Evolutionary conservation across 371 early-diverging fungal species (phyloP), one percentile per base, ranked within the genome.

Genomic region (Smittium mucronatum): DNA sequence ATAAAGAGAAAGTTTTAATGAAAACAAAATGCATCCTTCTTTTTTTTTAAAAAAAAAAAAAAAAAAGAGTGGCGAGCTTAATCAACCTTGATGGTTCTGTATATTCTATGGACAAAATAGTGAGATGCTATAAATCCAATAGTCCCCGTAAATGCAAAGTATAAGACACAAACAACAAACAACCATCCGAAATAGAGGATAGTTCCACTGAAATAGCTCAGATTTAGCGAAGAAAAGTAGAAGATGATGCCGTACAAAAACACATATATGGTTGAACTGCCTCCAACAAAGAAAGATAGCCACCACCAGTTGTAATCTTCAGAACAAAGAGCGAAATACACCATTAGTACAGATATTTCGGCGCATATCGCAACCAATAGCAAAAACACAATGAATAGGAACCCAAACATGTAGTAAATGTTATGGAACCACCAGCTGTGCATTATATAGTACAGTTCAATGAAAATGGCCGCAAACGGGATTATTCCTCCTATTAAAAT

Each of bases 291-390:
- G 81, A 95, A 94, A 1, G 97, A 81, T 15, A 93, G 82, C 98
- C 98, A 97, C 75, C 88, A 88, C 98, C 97, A 94, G 70, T 88
- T 86, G 75, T 94, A 94, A 74, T 95, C 92, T 82, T 97, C 98
- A 2, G 91, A 81, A 70, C 92, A 92, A 59, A 95, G 78, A 63
- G 88, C 89, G 84, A 95, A 92, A 80, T 95, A 95, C n/a, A 85
- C 86, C 75, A 93, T 80, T 70, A 95, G 79, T 64, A 95, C 84
- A n/a, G 94, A 84, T 58, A 94, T 90, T 75, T 92, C 88, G 29
- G 88, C 83, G 32, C 91, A 90, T 0, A 93, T 93, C 36, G 93
- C 67, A 29, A 88, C 79, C 70, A 93, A 76, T 65, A 93, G 89
- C 29, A 85, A 68, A 71, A 91, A 90, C 26, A 92, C 92, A 61